Conservation (phyloP, 306 rosid genomes). For the Geum urbanum region DNA sequence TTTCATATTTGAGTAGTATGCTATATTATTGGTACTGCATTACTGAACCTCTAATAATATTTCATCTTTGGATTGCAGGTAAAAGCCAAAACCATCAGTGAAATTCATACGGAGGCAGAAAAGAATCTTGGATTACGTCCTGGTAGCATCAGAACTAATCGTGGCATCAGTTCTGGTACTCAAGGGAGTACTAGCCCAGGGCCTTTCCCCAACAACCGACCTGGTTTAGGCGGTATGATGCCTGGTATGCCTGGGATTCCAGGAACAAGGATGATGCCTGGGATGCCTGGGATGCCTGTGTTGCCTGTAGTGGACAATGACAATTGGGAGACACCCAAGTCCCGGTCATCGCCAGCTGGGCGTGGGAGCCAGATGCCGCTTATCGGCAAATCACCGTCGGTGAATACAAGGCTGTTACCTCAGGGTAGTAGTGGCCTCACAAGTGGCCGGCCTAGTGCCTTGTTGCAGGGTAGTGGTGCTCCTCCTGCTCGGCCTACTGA, state of each 20-base stretch:
- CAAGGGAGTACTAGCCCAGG: slow-evolving; percentile 61
- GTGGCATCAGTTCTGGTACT: slow-evolving; percentile 45
- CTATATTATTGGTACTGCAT: neutral
- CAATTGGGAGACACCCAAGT: slow-evolving; percentile 77
- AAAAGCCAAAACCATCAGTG: slow-evolving; percentile 86
- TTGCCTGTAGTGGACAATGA: slow-evolving; percentile 88
- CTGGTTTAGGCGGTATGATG: slow-evolving; percentile 94
- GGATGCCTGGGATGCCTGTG: slow-evolving; percentile 90
- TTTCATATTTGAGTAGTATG: neutral
- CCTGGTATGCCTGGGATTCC: slow-evolving; percentile 99
- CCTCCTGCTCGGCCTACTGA: slow-evolving; percentile 48
- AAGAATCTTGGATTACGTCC: slow-evolving; percentile 94
- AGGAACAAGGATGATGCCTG: slow-evolving; percentile 90
- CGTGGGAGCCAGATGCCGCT: slow-evolving; percentile 66
- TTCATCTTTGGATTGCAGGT: slow-evolving; percentile 40
- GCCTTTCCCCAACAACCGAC: slow-evolving; percentile 62
- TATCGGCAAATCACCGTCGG: slow-evolving; percentile 46
- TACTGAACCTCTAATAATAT: neutral
- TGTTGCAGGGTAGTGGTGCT: slow-evolving; percentile 64
- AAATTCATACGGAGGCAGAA: slow-evolving; percentile 96
- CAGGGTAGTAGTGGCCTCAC: slow-evolving; percentile 75
- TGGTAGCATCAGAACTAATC: slow-evolving; percentile 74
- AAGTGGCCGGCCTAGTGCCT: slow-evolving; percentile 73
- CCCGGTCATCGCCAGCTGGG: slow-evolving; percentile 55
- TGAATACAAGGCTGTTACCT: slow-evolving; percentile 69